phyloP scores from a whole-genome alignment of 2,329 filamentous ascomycete species.

The Myriosclerotinia duriaeana region DNA sequence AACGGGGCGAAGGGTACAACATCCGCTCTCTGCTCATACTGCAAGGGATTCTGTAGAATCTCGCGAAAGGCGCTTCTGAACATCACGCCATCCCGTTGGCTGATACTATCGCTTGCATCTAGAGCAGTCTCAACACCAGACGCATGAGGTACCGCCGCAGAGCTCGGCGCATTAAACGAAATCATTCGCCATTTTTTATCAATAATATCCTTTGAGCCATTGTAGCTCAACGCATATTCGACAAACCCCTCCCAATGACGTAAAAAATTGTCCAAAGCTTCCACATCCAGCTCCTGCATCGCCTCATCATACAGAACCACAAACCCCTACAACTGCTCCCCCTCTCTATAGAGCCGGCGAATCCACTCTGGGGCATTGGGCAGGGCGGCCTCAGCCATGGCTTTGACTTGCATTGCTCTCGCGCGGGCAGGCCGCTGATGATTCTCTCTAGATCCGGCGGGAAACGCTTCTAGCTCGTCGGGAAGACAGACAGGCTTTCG shows the following conservation, averaged over 20 bases:
- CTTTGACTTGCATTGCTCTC: background rate
- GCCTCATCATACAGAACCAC: background rate
- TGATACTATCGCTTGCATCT: too few relatives aligned
- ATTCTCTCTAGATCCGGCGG: background rate
- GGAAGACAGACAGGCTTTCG: too few relatives aligned
- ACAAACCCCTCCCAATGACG: background rate
- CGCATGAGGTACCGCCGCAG: too few relatives aligned
- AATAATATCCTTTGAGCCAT: slow-evolving; percentile 10
- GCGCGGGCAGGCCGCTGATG: background rate
- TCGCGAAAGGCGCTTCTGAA: too few relatives aligned
- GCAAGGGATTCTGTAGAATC: too few relatives aligned
- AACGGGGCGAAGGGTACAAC: too few relatives aligned
- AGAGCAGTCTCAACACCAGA: too few relatives aligned
- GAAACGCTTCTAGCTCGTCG: background rate
- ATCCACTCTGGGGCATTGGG: background rate
- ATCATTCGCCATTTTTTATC: background rate
- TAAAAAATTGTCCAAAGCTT: background rate
- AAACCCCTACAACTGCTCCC: background rate
- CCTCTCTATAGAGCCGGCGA: background rate
- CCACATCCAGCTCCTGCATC: background rate
- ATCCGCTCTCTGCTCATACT: too few relatives aligned
- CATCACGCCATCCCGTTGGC: too few relatives aligned
- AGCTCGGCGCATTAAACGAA: slow-evolving; percentile 7
- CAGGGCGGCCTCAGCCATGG: background rate
- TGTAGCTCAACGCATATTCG: background rate